Evolutionary conservation across 1,284 basidiomycete genomes (phyloP).

Genomic region (Coniophora puteana): DNA sequence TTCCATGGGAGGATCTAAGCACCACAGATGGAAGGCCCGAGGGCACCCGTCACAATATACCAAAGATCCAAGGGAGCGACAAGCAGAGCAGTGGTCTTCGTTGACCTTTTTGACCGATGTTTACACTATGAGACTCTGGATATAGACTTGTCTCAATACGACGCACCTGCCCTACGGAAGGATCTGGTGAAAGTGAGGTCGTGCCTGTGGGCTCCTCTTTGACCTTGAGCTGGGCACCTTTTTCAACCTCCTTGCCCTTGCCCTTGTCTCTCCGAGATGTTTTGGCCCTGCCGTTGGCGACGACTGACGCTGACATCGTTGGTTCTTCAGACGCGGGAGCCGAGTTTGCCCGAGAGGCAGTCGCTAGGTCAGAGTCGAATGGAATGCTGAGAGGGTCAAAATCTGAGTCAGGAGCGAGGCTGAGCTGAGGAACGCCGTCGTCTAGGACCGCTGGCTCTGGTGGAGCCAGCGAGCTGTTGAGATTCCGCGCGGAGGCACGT

Average conservation of each 20-base stretch:
- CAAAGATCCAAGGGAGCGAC: constrained; percentile 75
- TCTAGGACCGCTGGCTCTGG: constrained; percentile 34
- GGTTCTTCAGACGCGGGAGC: constrained; percentile 44
- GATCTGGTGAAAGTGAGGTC: constrained; percentile 49
- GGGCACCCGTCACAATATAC: constrained; percentile 98
- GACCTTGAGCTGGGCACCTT: constrained; percentile 43
- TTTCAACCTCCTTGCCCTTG: constrained; percentile 64
- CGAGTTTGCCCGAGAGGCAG: constrained; percentile 59
- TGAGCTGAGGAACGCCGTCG: constrained; percentile 33
- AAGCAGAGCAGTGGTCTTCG: constrained; percentile 93
- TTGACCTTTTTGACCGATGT: constrained; percentile 55
- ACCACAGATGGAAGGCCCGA: constrained; percentile 93
- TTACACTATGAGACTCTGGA: constrained; percentile 20
- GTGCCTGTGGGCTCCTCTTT: constrained; percentile 66
- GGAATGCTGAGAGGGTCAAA: constrained; percentile 39
- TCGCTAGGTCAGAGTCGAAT: constrained; percentile 48
- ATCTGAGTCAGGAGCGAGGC: constrained; percentile 33
- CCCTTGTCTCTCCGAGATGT: constrained; percentile 45
- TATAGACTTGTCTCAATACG: no score
- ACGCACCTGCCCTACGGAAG: constrained; percentile 38
- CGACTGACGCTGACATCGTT: constrained; percentile 16
- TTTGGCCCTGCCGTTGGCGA: constrained; percentile 31
- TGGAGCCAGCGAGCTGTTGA: constrained; percentile 41
- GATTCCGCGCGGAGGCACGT: constrained; percentile 67
- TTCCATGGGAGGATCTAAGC: constrained; percentile 93